Evolutionary conservation across 2,329 filamentous ascomycete species (phyloP).

Genomic region (Triangularia verruculosa): DNA sequence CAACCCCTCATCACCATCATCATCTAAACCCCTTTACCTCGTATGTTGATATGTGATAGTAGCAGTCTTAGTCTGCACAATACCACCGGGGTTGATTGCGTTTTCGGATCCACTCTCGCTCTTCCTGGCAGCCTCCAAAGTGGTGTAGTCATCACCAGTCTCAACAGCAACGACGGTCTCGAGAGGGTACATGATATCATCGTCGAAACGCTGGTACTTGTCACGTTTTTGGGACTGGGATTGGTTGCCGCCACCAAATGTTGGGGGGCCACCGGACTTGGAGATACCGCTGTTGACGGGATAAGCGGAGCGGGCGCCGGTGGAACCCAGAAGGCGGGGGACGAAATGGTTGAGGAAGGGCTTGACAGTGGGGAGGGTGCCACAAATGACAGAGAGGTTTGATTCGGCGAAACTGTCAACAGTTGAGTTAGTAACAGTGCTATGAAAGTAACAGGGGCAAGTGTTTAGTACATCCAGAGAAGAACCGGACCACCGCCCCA

Average conservation of each 20-base stretch:
- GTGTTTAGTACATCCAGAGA: constrained; percentile 15
- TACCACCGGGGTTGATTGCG: neutral
- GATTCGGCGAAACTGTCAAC: constrained; percentile 13
- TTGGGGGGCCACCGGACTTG: neutral
- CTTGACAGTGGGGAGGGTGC: constrained; percentile 13
- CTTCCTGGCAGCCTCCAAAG: neutral
- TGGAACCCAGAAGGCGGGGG: constrained; percentile 7
- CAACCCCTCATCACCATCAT: neutral
- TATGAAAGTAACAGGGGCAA: neutral
- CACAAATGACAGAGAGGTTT: constrained; percentile 18
- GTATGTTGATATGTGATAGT: neutral
- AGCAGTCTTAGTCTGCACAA: constrained; percentile 1
- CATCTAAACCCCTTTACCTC: neutral
- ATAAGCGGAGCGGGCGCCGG: neutral
- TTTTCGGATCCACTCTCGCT: neutral
- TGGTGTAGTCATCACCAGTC: neutral
- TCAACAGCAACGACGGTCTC: constrained; percentile 6
- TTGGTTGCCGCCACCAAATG: neutral
- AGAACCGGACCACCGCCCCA: constrained; percentile 12
- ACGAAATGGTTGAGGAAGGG: constrained; percentile 13
- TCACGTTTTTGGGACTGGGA: neutral
- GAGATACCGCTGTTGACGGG: constrained; percentile 1
- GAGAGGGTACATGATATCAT: constrained; percentile 14
- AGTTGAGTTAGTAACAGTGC: neutral
- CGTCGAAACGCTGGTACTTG: constrained; percentile 14